phyloP scores from a whole-genome alignment of 371 early-diverging fungal species.

The Mucor velutinosus region DNA sequence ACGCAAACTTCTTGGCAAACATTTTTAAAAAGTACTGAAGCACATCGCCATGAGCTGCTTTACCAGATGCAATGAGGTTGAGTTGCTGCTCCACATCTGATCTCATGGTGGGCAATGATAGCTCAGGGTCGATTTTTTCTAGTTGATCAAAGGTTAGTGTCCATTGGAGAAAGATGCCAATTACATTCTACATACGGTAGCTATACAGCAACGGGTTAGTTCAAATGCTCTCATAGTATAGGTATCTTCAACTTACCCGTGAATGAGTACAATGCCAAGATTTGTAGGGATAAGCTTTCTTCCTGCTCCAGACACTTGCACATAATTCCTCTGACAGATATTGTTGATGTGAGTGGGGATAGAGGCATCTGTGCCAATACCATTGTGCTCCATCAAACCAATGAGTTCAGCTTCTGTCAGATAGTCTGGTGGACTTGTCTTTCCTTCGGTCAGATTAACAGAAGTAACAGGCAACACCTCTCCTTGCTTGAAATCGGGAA shows the following conservation, averaged over 20 bases:
- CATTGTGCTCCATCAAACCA: conserved; percentile 67
- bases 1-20: conserved; percentile 52
- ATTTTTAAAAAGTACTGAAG: conserved; percentile 45
- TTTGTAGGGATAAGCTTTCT: conserved; percentile 53
- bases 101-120: conserved; percentile 56
- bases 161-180: background rate
- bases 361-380: conserved; percentile 84
- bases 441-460: conserved; percentile 46
- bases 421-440: conserved; percentile 68
- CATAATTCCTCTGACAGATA: conserved; percentile 70
- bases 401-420: conserved; percentile 75
- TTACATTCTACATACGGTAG: conserved; percentile 26
- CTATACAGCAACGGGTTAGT: conserved; percentile 9
- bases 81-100: conserved; percentile 58
- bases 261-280: conserved; percentile 57
- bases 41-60: conserved; percentile 43
- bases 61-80: conserved; percentile 50
- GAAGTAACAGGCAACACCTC: conserved; percentile 28
- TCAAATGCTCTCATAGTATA: background rate
- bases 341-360: conserved; percentile 79
- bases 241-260: conserved; percentile 32
- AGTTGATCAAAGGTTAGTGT: background rate
- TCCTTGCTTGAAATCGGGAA: conserved; percentile 49
- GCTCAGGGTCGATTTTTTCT: conserved; percentile 59
- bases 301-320: conserved; percentile 39